Conservation (phyloP, 495 filamentous ascomycete species). For the Hyaloscypha hepaticicola region DNA sequence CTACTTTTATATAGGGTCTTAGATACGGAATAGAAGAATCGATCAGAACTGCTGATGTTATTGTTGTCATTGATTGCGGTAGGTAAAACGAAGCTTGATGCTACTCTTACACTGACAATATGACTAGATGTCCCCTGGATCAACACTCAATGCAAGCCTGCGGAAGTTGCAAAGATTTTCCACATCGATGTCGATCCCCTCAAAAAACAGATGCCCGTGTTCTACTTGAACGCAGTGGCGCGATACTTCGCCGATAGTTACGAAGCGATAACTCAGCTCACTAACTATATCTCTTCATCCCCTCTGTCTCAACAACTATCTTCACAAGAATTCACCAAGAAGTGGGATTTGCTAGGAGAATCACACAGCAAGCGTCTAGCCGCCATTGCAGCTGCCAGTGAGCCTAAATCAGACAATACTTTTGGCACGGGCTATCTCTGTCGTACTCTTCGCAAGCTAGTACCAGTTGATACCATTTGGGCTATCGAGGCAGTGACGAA, state of each 20-base stretch:
- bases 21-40: constrained; percentile 73
- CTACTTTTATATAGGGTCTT: constrained; percentile 46
- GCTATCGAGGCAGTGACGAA: constrained; percentile 88
- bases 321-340: constrained; percentile 43
- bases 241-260: constrained; percentile 75
- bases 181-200: constrained; percentile 86
- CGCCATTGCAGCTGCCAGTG: constrained; percentile 55
- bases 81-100: constrained; percentile 27
- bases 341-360: constrained; percentile 56
- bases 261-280: constrained; percentile 71
- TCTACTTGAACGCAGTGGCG: constrained; percentile 71
- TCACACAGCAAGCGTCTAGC: constrained; percentile 60
- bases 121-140: constrained; percentile 60
- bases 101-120: background rate
- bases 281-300: constrained; percentile 49
- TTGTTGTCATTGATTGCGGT: constrained; percentile 81
- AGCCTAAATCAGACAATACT: constrained; percentile 57
- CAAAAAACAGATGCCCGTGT: constrained; percentile 80
- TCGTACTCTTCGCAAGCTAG: constrained; percentile 57
- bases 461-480: constrained; percentile 78
- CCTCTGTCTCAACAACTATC: constrained; percentile 44
- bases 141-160: constrained; percentile 57
- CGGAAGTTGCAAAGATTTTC: constrained; percentile 63
- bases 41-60: constrained; percentile 77
- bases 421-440: constrained; percentile 73